Evolutionary conservation across 1,139 yeast genomes (phyloP).

Genomic region (Taphrina betulina): DNA sequence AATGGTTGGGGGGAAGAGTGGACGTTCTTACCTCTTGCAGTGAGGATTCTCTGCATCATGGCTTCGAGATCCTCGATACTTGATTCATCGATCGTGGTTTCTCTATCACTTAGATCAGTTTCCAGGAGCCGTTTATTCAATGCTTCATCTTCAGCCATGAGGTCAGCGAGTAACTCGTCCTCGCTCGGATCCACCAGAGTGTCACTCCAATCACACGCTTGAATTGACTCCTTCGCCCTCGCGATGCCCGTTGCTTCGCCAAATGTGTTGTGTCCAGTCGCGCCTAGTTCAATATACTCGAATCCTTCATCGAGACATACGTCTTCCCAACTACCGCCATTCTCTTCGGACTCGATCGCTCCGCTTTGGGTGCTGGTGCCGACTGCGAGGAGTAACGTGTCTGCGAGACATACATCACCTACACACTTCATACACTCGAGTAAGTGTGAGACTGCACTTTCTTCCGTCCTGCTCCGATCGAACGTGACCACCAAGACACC

Average conservation of each 20-base stretch:
- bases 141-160: slow-evolving; percentile 15
- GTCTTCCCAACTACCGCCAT: slow-evolving; percentile 2
- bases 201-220: slow-evolving; percentile 31
- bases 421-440: slow-evolving; percentile 24
- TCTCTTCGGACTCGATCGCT: background rate
- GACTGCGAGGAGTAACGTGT: slow-evolving; percentile 8
- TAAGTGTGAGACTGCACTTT: background rate
- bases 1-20: background rate
- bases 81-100: slow-evolving; percentile 7
- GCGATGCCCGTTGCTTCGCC: slow-evolving; percentile 31
- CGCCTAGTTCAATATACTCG: slow-evolving; percentile 30
- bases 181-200: slow-evolving; percentile 2
- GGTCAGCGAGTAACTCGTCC: slow-evolving; percentile 13
- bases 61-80: slow-evolving; percentile 17
- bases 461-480: background rate
- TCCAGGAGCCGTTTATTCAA: slow-evolving; percentile 14
- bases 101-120: background rate
- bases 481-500: slow-evolving; percentile 33
- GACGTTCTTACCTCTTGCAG: slow-evolving; percentile 14
- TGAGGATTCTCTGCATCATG: slow-evolving; percentile 26
- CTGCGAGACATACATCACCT: slow-evolving; percentile 17
- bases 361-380: background rate
- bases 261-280: slow-evolving; percentile 19
- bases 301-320: slow-evolving; percentile 32
- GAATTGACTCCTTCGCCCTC: slow-evolving; percentile 29